Base-by-base conservation (phyloP, 768 basidiomycete genomes). In the Clavaria fumosa region DNA sequence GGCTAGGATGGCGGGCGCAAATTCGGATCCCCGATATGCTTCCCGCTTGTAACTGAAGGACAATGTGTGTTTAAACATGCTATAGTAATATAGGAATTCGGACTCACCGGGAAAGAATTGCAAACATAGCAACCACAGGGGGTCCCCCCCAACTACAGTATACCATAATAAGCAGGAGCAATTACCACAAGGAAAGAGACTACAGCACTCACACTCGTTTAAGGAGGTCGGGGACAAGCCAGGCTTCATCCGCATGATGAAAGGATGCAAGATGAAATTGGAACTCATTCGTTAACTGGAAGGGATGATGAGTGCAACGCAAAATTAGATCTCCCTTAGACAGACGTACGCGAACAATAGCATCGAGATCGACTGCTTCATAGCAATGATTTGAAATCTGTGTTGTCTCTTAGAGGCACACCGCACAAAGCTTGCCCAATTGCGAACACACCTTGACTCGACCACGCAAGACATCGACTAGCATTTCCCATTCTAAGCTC, bases 221-320 rank as follows among this genome's bases (percentile, higher is more conserved):
- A 39, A 88, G 63, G 1, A 81, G 52, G 18, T 73, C 71, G 2
- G 82, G 77, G n/a, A 85, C 80, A 27, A 88, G 73, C 45, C 79
- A 86, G 0, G 82, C 71, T 46, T 85, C 80, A 28, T 75, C 73
- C 1, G 83, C 81, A 45, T 85, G 82, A 47, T 84, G 82, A 55
- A 83, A 72, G 0, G 77, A 75, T 0, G 80, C 70, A 24, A 84
- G 60, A 0, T 75, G 69, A 56, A 82, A 82, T 43, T 81, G 60
- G 61, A 85, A 88, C 45, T 88, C 83, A 53, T 86, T 82, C 7
- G 80, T 72, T 3, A 86, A 61, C 66, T 82, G 39, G 2, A 11
- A 1, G 21, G 3, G 15, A 3, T 2, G 3, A 28, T 1, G 9
- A n/a, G 22, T 4, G 12, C n/a, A 35, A 18, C 14, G n/a, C n/a